Percentiles rank a stretch among this genome's conserved stretches.
phyloP scores from a whole-genome alignment of 176 grass and related monocot species.

The Thalia dealbata region DNA sequence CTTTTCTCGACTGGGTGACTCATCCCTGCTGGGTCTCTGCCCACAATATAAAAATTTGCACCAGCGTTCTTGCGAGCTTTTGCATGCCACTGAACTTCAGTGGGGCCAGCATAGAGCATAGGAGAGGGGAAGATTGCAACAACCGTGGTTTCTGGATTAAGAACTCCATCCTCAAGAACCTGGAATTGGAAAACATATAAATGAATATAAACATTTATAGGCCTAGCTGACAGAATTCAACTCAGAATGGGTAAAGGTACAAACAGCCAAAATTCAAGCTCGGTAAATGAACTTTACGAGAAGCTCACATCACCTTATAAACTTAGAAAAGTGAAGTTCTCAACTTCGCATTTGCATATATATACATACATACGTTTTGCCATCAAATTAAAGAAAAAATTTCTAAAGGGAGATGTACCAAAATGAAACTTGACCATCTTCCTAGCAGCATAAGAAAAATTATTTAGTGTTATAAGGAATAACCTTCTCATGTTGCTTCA shows the following conservation, averaged over 20 bases:
- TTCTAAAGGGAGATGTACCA: background rate
- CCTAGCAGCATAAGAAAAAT: background rate
- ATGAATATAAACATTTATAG: background rate
- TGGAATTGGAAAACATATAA: constrained; percentile 22
- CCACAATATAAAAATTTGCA: constrained; percentile 98
- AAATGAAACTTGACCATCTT: background rate
- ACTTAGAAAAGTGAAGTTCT: background rate
- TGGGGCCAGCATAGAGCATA: constrained; percentile 95
- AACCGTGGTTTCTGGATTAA: constrained; percentile 91
- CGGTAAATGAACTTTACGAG: background rate
- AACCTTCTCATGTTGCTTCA: constrained; percentile 99
- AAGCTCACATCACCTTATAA: background rate
- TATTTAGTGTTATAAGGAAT: background rate
- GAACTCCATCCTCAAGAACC: constrained; percentile 96
- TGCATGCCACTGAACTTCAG: constrained; percentile 98
- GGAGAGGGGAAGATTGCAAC: constrained; percentile 95
- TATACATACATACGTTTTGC: too few species aligned
- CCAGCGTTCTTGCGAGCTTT: constrained; percentile 95
- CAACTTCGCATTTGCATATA: background rate
- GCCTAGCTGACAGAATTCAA: background rate
- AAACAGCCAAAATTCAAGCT: background rate
- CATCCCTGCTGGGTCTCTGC: constrained; percentile 96
- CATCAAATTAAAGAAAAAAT: background rate
- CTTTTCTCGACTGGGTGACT: constrained; percentile 62
- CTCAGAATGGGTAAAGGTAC: background rate